Conservation (phyloP, 805 yeast genomes). For the Candida verbasci region DNA sequence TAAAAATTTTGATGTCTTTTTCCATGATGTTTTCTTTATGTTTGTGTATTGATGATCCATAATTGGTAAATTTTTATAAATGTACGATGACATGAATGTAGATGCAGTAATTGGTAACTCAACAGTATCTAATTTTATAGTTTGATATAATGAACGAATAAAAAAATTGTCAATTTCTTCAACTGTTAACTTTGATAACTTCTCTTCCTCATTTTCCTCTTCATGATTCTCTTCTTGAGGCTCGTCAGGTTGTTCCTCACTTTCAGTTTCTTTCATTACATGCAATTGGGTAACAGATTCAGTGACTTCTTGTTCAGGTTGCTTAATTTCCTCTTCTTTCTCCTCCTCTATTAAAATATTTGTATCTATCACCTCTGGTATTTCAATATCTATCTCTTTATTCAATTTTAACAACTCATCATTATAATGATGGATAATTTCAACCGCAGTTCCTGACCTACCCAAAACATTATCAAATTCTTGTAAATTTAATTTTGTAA, state of each 20-base stretch:
- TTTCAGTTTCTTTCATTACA: conserved; percentile 10
- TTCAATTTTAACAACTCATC: conserved; percentile 60
- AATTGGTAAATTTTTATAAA: conserved; percentile 70
- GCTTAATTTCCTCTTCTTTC: conserved; percentile 4
- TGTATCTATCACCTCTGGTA: conserved; percentile 23
- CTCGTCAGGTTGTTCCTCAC: background rate
- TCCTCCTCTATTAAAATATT: conserved; percentile 36
- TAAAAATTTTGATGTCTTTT: conserved; percentile 78
- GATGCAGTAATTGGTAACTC: conserved; percentile 71
- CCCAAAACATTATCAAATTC: conserved; percentile 49
- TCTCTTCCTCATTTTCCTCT: conserved; percentile 15
- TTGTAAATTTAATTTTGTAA: conserved; percentile 46
- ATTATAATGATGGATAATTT: conserved; percentile 58
- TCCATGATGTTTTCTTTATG: conserved; percentile 83
- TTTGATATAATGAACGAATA: conserved; percentile 63
- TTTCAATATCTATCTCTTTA: conserved; percentile 36
- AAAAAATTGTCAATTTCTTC: conserved; percentile 76
- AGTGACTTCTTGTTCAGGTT: too few species aligned
- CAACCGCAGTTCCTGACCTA: conserved; percentile 73
- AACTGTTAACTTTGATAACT: conserved; percentile 37
- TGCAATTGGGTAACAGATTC: too few species aligned
- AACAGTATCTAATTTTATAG: conserved; percentile 54
- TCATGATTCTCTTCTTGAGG: conserved; percentile 1
- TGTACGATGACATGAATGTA: conserved; percentile 64
- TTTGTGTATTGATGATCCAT: conserved; percentile 51